Percentiles rank a stretch among this genome's conserved stretches.
These are phyloP conservation scores for Fusarium caatingaense DNA, from an alignment of 2,329 filamentous ascomycete genomes.

Conservation along the genomic window DNA sequence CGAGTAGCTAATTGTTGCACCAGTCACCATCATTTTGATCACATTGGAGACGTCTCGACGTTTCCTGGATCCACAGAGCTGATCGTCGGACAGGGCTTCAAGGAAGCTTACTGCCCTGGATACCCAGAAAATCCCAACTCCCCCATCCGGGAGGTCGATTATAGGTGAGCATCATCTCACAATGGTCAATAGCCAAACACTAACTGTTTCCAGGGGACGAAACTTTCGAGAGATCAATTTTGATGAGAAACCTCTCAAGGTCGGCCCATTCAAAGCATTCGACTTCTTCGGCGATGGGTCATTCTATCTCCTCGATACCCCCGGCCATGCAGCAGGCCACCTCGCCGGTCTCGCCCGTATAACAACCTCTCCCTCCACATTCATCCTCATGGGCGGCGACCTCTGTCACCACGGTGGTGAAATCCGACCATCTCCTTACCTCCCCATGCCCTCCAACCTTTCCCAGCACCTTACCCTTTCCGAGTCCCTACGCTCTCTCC, in stretches of 20 bases:
- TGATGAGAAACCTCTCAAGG: not conserved
- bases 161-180: not conserved
- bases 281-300: conserved; percentile 34
- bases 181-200: accelerated
- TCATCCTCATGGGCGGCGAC: conserved; percentile 24
- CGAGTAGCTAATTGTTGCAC: not conserved
- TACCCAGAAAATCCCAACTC: conserved; percentile 16
- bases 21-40: conserved; percentile 33
- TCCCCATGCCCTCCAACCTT: not conserved
- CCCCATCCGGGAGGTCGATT: conserved; percentile 18
- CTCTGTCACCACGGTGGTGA: conserved; percentile 19
- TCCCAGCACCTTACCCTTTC: not conserved
- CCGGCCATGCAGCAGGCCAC: conserved; percentile 25
- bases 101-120: conserved; percentile 25
- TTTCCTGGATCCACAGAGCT: conserved; percentile 27
- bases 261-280: conserved; percentile 20
- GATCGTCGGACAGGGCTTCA: conserved; percentile 28
- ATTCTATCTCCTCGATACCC: conserved; percentile 29
- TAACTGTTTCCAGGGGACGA: not conserved
- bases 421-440: conserved; percentile 14
- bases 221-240: conserved; percentile 24
- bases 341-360: conserved; percentile 27
- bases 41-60: conserved; percentile 25
- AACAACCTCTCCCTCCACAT: not conserved
- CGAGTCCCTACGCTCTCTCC: conserved; percentile 5